A percentile compares a stretch with the other conserved stretches of the same genome.
Conservation (phyloP, 495 filamentous ascomycete species). For the Neurospora sublineolata region DNA sequence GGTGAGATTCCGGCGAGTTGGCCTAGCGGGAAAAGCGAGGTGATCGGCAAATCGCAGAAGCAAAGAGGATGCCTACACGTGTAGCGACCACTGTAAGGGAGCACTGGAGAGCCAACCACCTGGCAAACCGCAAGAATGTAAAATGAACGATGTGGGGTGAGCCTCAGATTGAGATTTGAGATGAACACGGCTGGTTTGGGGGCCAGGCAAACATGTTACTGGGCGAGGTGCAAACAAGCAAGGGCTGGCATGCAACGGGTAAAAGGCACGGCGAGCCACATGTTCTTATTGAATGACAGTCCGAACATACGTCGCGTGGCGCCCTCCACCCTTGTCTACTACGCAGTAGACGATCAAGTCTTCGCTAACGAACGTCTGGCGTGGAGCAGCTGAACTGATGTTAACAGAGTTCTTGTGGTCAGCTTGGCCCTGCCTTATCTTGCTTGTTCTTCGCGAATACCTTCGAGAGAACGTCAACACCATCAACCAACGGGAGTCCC, state of each 20-base stretch:
- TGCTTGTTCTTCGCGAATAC: neutral
- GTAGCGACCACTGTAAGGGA: neutral
- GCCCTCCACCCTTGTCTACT: neutral
- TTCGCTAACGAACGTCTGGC: neutral
- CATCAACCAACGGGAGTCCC: neutral
- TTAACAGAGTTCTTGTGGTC: neutral
- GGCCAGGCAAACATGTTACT: neutral
- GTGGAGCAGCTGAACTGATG: neutral
- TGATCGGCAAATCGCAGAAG: neutral
- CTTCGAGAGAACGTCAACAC: neutral
- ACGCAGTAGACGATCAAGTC: neutral
- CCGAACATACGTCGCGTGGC: neutral
- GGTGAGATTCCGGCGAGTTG: neutral
- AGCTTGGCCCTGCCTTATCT: neutral
- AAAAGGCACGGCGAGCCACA: neutral
- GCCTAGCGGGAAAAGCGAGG: neutral
- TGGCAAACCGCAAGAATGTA: neutral
- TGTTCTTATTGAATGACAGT: neutral
- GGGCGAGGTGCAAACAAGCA: neutral
- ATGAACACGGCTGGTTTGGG: neutral
- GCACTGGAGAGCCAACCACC: neutral
- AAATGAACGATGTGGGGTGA: neutral
- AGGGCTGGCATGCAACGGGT: neutral
- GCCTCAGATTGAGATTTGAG: neutral
- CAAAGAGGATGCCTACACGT: neutral